Conservation (phyloP, 805 yeast genomes). For the Monosporozyma siamensis region DNA sequence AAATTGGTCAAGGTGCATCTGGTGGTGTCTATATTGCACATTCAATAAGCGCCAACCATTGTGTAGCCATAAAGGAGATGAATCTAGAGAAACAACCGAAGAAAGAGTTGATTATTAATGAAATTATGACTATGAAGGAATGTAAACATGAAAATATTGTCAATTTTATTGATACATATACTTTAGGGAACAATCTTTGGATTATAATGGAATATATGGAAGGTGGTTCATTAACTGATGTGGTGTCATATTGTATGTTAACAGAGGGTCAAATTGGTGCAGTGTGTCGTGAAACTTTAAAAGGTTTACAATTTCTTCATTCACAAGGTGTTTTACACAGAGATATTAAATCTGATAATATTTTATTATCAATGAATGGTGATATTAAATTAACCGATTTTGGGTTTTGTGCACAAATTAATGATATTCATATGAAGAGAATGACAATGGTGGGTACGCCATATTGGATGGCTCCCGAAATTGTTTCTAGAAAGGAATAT, state of each 20-base stretch:
- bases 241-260: conserved; percentile 80
- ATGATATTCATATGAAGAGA: conserved; percentile 72
- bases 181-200: conserved; percentile 78
- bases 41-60: conserved; percentile 42
- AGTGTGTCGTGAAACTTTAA: conserved; percentile 82
- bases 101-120: conserved; percentile 89
- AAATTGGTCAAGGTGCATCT: conserved; percentile 97
- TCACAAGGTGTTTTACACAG: conserved; percentile 89
- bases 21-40: conserved; percentile 94
- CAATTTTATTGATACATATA: conserved; percentile 80
- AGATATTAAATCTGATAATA: conserved; percentile 93
- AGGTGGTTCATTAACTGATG: conserved; percentile 94
- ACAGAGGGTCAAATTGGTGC: conserved; percentile 94
- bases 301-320: conserved; percentile 81
- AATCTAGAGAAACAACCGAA: conserved; percentile 89
- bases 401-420: conserved; percentile 92
- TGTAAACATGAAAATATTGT: conserved; percentile 86
- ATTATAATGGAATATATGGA: conserved; percentile 99
- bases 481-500: conserved; percentile 86
- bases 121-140: conserved; percentile 91
- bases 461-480: conserved; percentile 99
- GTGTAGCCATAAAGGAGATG: conserved; percentile 96
- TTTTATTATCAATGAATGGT: conserved; percentile 72
- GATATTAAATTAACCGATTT: conserved; percentile 91
- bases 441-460: conserved; percentile 99